Evolutionary conservation across 108 stramenopile genomes (phyloP), one percentile per base, ranked within the genome.

Genomic region (Aureococcus anophagefferens): DNA sequence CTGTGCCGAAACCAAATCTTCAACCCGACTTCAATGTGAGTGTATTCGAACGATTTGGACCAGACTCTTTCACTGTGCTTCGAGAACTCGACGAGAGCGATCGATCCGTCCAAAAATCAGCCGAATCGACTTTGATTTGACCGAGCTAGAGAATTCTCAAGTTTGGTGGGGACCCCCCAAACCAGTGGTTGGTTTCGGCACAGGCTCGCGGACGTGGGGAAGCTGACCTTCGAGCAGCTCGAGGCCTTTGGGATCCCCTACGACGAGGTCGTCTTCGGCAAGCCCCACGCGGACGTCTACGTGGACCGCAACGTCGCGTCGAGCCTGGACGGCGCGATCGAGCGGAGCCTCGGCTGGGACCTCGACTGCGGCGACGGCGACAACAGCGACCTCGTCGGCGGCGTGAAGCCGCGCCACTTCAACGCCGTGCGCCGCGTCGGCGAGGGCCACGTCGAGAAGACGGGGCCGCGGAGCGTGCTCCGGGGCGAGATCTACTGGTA

Each of bases 361-460:
- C 67, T 73, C 33, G 66, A 73, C 33, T 33, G 31, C 9, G 67
- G 35, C 66, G 65, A 66, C 15, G 65, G 28, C 15, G 17, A 68
- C 1, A 44, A 70, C 63, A 33, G 31, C 69, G 72, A 51, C 45
- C 72, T 32, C 37, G 70, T 31, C 18, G 62, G 68, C 21, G 31
- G 15, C 72, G 33, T 40, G 35, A 30, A 33, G 35, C 33, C 33
- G 33, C 14, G 29, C 21, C 51, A 72, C 29, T 59, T 30, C 46
- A 64, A 65, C 71, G 73, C 72, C 32, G 35, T 74, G 17, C 34
- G 28, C 66, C 71, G 72, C 67, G 36, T 68, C 28, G 73, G 71
- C 65, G 72, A 74, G 33, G 35, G 35, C 1, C 73, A 73, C 40
- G 67, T 74, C 28, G 72, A 67, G 30, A 74, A 74, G 73, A 67